Percentiles rank a stretch among this genome's conserved stretches.
Conservation (phyloP, 2,329 filamentous ascomycete genomes). For the Sclerotinia trifoliorum region DNA sequence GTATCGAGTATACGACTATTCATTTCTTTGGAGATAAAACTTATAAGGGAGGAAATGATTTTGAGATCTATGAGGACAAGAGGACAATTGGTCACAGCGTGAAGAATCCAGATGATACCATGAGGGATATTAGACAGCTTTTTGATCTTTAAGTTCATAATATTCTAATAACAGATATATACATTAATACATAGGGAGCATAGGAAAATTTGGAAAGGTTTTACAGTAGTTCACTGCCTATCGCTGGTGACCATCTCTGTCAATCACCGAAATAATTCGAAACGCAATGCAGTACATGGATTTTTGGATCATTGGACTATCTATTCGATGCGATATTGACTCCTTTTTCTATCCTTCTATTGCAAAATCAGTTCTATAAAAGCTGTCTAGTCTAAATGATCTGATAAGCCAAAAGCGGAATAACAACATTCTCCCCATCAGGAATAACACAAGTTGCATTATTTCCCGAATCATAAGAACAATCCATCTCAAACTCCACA, state of each 20-base stretch:
- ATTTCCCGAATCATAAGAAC: background rate
- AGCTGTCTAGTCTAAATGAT: background rate
- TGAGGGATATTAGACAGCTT: constrained; percentile 73
- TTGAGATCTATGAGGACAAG: constrained; percentile 82
- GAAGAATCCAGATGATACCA: constrained; percentile 77
- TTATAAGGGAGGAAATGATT: constrained; percentile 87
- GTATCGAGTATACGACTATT: constrained; percentile 77
- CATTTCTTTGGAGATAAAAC: constrained; percentile 99
- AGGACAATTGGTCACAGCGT: constrained; percentile 86
- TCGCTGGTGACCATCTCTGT: background rate
- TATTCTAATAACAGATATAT: background rate
- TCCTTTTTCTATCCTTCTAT: background rate
- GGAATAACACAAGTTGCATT: constrained; percentile 8
- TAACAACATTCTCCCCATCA: background rate
- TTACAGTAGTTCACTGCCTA: background rate
- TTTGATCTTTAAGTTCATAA: constrained; percentile 59
- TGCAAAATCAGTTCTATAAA: background rate
- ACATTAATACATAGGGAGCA: constrained; percentile 3
- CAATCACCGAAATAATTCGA: background rate
- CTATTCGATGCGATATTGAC: background rate
- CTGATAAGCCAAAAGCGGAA: constrained; percentile 4
- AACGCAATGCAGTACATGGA: background rate
- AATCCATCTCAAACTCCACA: constrained; percentile 5
- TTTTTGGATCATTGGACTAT: background rate
- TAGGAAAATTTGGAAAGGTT: background rate